Evolutionary conservation across 768 basidiomycete genomes (phyloP), one percentile per base, ranked within the genome.

Genomic region (Dacryopinax spathularia): DNA sequence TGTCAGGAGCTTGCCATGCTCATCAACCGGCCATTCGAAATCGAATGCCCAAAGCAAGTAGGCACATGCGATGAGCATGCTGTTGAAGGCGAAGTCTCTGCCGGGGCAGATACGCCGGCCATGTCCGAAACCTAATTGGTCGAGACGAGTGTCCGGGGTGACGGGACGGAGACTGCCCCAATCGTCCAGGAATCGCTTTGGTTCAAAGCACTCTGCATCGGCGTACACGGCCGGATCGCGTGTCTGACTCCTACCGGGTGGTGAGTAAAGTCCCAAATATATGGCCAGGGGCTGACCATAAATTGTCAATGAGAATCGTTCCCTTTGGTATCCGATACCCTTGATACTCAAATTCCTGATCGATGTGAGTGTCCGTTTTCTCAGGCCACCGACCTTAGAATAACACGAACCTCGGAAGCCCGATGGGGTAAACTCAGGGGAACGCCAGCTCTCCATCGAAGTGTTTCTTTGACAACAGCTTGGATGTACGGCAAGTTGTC

Each of bases 311-410:
- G 34, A 66, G 60, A 33, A 63, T 62, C 3, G 79, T 73, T 13
- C 75, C 77, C 60, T 76, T 75, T 1, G 81, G 82, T 33, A 82
- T 78, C n/a, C 65, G 67, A 66, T 77, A 78, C 1, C 77, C 80
- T 15, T 68, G 63, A 65, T 81, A 82, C 15, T 75, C 74, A 62
- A 44, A 44, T 44, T 68, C 1, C 71, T 80, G 37, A 80, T 68
- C 61, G 79, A 76, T 73, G 82, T 81, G 27, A 81, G 81, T n/a
- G 37, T 18, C 7, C 35, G 12, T 15, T 44, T 20, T 56, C 37
- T 29, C 18, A 2, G 27, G 27, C 25, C 7, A 22, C 16, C 27
- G 2, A 60, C 15, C n/a, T n/a, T n/a, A n/a, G n/a, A 65, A 4
- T 15, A 7, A 44, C 43, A 10, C 36, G 13, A 9, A 44, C 43